These are phyloP conservation scores for Ophiobolus disseminans DNA, from an alignment of 2,329 filamentous ascomycete species.

Conservation along the genomic window DNA sequence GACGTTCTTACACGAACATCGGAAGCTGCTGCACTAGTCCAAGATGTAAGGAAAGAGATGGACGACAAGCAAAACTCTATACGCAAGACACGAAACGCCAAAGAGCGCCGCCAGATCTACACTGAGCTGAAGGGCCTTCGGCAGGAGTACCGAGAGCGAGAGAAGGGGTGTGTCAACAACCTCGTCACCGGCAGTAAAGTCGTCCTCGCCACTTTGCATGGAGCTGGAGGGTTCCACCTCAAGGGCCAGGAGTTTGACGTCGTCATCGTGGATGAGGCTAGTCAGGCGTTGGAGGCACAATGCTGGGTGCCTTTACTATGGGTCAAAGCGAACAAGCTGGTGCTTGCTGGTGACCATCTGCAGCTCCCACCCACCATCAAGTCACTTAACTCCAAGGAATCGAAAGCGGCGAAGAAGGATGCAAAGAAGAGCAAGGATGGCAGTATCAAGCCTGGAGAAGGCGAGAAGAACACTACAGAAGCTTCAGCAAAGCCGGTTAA, in stretches of 20 bases:
- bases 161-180: slow-evolving; percentile 78
- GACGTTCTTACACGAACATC: slow-evolving; percentile 91
- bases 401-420: slow-evolving; percentile 41
- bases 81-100: slow-evolving; percentile 81
- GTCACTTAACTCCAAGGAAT: slow-evolving; percentile 62
- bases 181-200: slow-evolving; percentile 81
- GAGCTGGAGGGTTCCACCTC: slow-evolving; percentile 84
- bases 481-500: slow-evolving; percentile 29
- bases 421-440: slow-evolving; percentile 53
- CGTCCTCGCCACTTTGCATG: slow-evolving; percentile 90
- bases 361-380: slow-evolving; percentile 96
- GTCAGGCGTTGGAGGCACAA: slow-evolving; percentile 93
- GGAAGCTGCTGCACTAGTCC: slow-evolving; percentile 86
- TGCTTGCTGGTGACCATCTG: slow-evolving; percentile 92
- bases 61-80: slow-evolving; percentile 89
- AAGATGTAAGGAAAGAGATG: slow-evolving; percentile 90
- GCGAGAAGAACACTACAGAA: slow-evolving; percentile 42
- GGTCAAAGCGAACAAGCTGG: slow-evolving; percentile 74
- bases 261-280: slow-evolving; percentile 94
- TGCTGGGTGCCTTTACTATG: slow-evolving; percentile 91
- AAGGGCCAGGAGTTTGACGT: slow-evolving; percentile 85
- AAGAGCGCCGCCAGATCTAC: slow-evolving; percentile 83
- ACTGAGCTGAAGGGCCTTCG: slow-evolving; percentile 82
- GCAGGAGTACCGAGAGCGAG: slow-evolving; percentile 86
- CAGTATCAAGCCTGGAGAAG: slow-evolving; percentile 33